Conservation (phyloP, 2,329 filamentous ascomycete genomes). For the Chrysoporthe puriensis region DNA sequence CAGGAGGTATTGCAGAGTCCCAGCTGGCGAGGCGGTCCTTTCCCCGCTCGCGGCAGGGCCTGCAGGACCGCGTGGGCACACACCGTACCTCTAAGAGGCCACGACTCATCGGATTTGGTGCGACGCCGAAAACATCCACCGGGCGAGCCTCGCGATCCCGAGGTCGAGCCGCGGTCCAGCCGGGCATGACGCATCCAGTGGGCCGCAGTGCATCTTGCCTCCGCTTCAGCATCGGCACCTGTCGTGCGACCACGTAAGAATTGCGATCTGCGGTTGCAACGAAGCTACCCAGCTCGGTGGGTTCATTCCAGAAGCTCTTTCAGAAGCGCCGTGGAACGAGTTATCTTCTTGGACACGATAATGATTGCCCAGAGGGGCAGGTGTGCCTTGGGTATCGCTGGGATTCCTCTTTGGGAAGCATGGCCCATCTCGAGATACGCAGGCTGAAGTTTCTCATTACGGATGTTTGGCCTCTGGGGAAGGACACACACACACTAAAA, state of each 20-base stretch:
- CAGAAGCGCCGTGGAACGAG: background rate
- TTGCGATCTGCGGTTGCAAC: background rate
- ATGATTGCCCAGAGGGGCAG: conserved; percentile 12
- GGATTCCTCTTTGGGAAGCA: conserved; percentile 9
- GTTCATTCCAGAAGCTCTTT: background rate
- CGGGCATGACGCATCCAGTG: conserved; percentile 5
- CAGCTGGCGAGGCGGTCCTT: background rate
- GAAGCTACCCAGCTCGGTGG: background rate
- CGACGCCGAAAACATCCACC: background rate
- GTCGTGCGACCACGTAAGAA: conserved; percentile 13
- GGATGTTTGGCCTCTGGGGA: background rate
- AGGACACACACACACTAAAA: background rate
- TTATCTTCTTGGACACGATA: background rate
- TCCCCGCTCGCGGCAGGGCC: background rate
- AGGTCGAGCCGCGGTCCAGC: background rate
- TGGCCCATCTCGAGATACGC: background rate
- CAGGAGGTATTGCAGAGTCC: background rate
- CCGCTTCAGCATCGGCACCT: conserved; percentile 7
- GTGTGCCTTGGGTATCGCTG: conserved; percentile 1
- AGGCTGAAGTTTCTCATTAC: background rate
- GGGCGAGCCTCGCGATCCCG: conserved; percentile 1
- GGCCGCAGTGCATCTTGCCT: background rate
- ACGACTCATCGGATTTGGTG: background rate
- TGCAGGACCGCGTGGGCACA: background rate
- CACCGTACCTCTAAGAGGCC: background rate